Evolutionary conservation across 176 grass and related monocot species (phyloP).

Genomic region (Zoysia pacifica): DNA sequence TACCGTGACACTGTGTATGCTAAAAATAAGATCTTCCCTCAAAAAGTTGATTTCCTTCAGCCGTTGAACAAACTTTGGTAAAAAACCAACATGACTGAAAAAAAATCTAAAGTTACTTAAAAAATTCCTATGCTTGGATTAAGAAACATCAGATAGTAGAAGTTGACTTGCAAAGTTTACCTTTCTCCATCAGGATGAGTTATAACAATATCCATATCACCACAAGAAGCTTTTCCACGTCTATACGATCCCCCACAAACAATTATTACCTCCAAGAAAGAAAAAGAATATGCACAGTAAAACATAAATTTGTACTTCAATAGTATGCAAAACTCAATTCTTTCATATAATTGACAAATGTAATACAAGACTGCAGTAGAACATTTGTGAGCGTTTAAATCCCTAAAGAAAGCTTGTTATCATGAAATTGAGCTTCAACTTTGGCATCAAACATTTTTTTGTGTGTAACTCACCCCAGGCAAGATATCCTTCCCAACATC

Average conservation of each 20-base stretch:
- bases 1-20: conserved; percentile 87
- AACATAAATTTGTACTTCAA: neutral
- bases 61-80: conserved; percentile 69
- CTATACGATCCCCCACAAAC: conserved; percentile 97
- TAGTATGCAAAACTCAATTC: neutral
- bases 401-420: neutral
- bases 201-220: conserved; percentile 90
- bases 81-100: conserved; percentile 84
- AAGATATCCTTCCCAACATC: conserved; percentile 72
- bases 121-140: neutral
- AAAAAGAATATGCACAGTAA: conserved; percentile 16
- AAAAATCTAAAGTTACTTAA: neutral
- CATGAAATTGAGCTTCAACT: conserved; percentile 6
- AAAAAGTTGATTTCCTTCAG: conserved; percentile 91
- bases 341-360: neutral
- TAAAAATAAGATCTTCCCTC: conserved; percentile 94
- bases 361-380: conserved; percentile 10
- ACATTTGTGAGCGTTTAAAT: neutral
- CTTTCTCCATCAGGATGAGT: conserved; percentile 92
- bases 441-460: conserved; percentile 10
- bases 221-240: conserved; percentile 93
- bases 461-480: conserved; percentile 66
- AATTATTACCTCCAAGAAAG: conserved; percentile 69
- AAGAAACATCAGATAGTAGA: neutral
- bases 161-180: conserved; percentile 32